Evolutionary conservation across 208 protist genomes (phyloP).

Genomic region (Porcisia hertigi): DNA sequence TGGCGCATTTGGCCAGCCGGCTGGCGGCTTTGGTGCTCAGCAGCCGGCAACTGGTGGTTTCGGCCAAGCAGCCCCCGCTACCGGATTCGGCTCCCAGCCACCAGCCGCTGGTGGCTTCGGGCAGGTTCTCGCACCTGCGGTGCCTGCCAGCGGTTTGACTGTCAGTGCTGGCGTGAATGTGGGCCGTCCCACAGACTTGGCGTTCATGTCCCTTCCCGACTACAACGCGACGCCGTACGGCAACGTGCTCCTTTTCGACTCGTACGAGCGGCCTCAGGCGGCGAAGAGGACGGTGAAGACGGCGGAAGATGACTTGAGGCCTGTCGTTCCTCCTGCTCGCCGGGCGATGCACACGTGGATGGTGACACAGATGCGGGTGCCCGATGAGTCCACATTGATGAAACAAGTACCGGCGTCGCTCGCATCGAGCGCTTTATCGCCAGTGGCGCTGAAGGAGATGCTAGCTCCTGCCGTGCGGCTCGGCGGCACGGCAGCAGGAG

Average conservation of each 20-base stretch:
- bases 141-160: constrained; percentile 2
- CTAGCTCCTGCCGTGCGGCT: constrained; percentile 47
- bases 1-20: constrained; percentile 37
- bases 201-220: constrained; percentile 78
- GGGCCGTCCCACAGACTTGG: constrained; percentile 36
- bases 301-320: constrained; percentile 26
- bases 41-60: constrained; percentile 38
- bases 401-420: constrained; percentile 49
- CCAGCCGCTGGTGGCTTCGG: constrained; percentile 22
- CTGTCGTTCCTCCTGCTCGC: constrained; percentile 23
- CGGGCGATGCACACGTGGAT: constrained; percentile 33
- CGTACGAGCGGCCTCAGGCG: constrained; percentile 53
- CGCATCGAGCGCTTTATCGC: constrained; percentile 49
- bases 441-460: constrained; percentile 64
- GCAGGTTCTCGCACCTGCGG: constrained; percentile 16
- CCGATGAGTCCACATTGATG: constrained; percentile 25
- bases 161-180: constrained; percentile 18
- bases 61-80: constrained; percentile 31
- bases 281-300: constrained; percentile 14
- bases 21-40: constrained; percentile 20
- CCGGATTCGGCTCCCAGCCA: constrained; percentile 9
- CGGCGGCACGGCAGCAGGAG: constrained; percentile 9
- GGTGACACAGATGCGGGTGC: constrained; percentile 28
- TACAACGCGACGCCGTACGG: constrained; percentile 79
- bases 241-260: constrained; percentile 73